phyloP scores from a whole-genome alignment of 2,329 filamentous ascomycete genomes.

The Colletotrichum sp. region DNA sequence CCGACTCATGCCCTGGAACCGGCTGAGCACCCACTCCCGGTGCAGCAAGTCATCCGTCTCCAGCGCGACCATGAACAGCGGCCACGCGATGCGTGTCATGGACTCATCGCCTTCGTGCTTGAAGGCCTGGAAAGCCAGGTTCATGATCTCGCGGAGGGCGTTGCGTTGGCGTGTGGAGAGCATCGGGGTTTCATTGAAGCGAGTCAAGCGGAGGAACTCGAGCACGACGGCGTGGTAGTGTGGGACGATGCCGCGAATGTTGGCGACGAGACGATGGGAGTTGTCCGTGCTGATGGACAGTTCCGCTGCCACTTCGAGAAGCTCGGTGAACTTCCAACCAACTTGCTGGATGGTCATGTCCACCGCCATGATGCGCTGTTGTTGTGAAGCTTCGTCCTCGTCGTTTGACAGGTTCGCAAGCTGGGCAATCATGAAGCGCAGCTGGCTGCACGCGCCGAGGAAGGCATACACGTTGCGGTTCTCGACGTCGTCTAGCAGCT shows the following conservation, averaged over 20 bases:
- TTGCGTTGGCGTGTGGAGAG: conserved; percentile 18
- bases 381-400: conserved; percentile 24
- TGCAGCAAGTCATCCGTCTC: conserved; percentile 37
- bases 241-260: conserved; percentile 38
- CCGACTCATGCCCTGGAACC: conserved; percentile 31
- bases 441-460: conserved; percentile 32
- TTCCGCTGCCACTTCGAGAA: conserved; percentile 30
- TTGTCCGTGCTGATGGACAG: conserved; percentile 28
- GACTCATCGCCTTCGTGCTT: conserved; percentile 36
- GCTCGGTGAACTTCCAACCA: conserved; percentile 26
- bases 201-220: conserved; percentile 29
- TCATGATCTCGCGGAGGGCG: conserved; percentile 29
- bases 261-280: conserved; percentile 34
- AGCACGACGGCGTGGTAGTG: conserved; percentile 38
- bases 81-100: conserved; percentile 36
- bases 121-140: conserved; percentile 35
- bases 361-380: conserved; percentile 21
- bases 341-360: conserved; percentile 26
- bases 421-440: conserved; percentile 36
- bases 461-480: conserved; percentile 37
- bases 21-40: conserved; percentile 36
- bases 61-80: conserved; percentile 38
- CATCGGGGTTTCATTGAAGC: conserved; percentile 7
- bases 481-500: conserved; percentile 39
- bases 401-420: conserved; percentile 23